Evolutionary conservation across 495 filamentous ascomycete genomes (phyloP), one percentile per base, ranked within the genome.

Genomic region (Polyplosphaeria fusca): DNA sequence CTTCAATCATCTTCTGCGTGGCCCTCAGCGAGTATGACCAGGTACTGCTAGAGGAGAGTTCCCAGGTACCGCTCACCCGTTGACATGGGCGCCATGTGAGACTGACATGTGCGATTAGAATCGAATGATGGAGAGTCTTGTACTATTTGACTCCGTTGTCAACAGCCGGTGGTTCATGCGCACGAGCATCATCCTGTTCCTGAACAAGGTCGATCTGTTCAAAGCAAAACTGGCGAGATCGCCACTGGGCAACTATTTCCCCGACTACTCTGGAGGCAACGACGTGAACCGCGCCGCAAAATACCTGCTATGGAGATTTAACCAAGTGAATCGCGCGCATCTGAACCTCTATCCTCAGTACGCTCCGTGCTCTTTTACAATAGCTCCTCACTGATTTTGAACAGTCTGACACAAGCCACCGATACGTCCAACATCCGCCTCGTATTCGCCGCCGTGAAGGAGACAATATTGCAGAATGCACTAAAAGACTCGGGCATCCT

Each of bases 1-100:
- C 93, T 9, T 98, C 93, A n/a, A 98, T 98, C 71, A 97, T 98
- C 65, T 98, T 98, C 76, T 97, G 93, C 64, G 93, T 98, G 40
- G 94, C 93, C 18, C 76, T 98, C 61, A 97, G 94, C 77, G 93
- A 98, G 71, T 98, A 98, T 70, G 93, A 98, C 67, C 93, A 98
- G 72, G 91, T 95, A 7, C 77, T 98, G 44, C 78, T 96, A 32
- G 94, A 98, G 74, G 91, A 98, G 72, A 94, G 86, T 71, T 96
- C 93, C 70, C 93, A 98, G 79, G 90, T 91, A 81, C 41, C 75
- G 20, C 13, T 25, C 3, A 25, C 14, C 18, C 18, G 9, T 20
- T 27, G 18, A 30, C 20, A 22, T n/a, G 13, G 19, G n/a, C 12
- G 38, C 5, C 38, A 73, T 55, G 19, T 25, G 40, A 18, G 25